These are phyloP conservation scores for Thelephora aurantiotincta DNA, from an alignment of 768 basidiomycete genomes.

Conservation along the genomic window DNA sequence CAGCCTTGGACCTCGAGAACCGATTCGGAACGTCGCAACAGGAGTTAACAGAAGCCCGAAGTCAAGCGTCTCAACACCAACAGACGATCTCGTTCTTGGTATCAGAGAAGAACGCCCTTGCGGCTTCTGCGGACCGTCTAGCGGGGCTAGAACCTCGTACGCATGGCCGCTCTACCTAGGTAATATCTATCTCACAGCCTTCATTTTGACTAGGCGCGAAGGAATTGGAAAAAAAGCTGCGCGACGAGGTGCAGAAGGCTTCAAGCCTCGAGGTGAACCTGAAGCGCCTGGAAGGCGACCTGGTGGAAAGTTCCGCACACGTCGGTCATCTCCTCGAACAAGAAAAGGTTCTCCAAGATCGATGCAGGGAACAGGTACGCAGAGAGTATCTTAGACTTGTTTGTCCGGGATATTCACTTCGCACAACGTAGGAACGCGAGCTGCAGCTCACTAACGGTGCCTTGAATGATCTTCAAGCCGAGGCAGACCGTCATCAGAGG, in stretches of 20 bases:
- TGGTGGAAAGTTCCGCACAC: conserved; percentile 20
- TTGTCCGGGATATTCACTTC: not conserved
- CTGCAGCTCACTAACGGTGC: conserved; percentile 48
- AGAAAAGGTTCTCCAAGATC: conserved; percentile 40
- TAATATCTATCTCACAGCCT: not conserved
- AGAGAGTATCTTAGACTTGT: not conserved
- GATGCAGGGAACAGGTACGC: conserved; percentile 35
- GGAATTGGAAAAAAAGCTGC: conserved; percentile 12
- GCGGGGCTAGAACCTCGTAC: conserved; percentile 17
- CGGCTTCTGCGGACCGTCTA: conserved; percentile 17
- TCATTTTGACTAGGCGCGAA: conserved; percentile 9
- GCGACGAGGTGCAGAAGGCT: conserved; percentile 10
- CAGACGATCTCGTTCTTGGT: conserved; percentile 26
- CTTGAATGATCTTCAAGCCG: conserved; percentile 34
- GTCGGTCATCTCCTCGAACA: conserved; percentile 29
- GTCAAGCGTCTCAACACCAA: conserved; percentile 17
- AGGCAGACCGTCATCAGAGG: conserved; percentile 39
- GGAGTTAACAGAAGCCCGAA: conserved; percentile 9
- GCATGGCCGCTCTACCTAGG: not conserved
- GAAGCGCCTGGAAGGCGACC: conserved; percentile 26
- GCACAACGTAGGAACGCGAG: conserved; percentile 50
- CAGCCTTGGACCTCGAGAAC: not conserved
- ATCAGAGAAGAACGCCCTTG: conserved; percentile 21
- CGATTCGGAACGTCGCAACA: conserved; percentile 10
- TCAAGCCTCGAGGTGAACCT: conserved; percentile 18